Percentiles rank a stretch among this genome's conserved stretches.
These are phyloP conservation scores for Rhododendron simsii DNA, from an alignment of 148 eudicot genomes.

Conservation along the genomic window DNA sequence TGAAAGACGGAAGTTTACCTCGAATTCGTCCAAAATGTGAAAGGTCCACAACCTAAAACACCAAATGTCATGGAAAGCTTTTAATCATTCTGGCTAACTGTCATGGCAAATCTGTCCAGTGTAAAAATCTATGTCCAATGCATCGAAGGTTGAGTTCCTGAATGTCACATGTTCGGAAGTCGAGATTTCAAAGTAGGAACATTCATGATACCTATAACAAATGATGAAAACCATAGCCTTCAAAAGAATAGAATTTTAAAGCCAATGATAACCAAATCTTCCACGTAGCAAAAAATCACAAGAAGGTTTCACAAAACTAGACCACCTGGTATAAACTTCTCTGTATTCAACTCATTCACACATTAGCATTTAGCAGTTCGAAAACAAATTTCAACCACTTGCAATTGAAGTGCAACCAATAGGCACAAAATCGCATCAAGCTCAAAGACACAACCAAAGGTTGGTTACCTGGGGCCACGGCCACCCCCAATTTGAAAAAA, in stretches of 20 bases:
- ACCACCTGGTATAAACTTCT: no score
- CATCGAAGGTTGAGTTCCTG: not conserved
- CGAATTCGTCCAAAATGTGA: conserved; percentile 63
- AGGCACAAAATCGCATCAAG: not conserved
- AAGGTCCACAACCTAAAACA: conserved; percentile 57
- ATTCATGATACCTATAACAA: not conserved
- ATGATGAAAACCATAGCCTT: not conserved
- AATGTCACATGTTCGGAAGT: not conserved
- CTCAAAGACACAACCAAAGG: no score
- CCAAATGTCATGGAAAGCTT: not conserved
- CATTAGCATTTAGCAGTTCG: not conserved
- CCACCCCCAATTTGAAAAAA: no score
- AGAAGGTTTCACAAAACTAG: not conserved
- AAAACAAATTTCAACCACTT: not conserved
- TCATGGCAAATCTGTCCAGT: not conserved
- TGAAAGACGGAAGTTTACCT: conserved; percentile 32
- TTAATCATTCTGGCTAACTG: not conserved
- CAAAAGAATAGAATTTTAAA: not conserved
- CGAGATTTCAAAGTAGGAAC: not conserved
- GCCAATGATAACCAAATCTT: not conserved
- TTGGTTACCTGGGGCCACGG: no score
- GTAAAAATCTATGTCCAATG: not conserved
- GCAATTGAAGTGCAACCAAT: not conserved
- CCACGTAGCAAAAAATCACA: not conserved
- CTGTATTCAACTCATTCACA: no score